phyloP scores from a whole-genome alignment of 371 early-diverging fungal species.

The Lichtheimia corymbifera region DNA sequence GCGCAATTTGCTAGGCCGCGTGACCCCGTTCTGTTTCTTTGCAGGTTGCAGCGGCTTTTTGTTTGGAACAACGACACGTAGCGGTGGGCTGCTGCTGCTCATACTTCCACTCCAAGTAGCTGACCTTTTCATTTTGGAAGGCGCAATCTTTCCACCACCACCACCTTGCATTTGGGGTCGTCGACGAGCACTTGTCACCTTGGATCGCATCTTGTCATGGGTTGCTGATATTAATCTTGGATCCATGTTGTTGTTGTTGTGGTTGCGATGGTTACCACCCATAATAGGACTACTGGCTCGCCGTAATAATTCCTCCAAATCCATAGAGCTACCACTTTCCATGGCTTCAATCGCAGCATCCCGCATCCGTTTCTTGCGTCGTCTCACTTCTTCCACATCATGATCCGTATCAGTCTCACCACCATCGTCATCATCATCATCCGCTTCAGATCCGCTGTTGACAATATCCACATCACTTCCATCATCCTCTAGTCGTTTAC shows the following conservation, averaged over 20 bases:
- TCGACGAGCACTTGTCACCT: constrained; percentile 12
- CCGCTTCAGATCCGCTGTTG: constrained; percentile 11
- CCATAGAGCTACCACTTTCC: constrained; percentile 27
- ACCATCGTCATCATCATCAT: constrained; percentile 14
- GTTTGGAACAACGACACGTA: constrained; percentile 15
- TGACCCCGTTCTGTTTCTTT: not conserved
- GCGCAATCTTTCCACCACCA: constrained; percentile 24
- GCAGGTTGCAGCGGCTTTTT: constrained; percentile 12
- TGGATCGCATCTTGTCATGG: not conserved
- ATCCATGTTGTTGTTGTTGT: not conserved
- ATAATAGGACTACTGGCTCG: constrained; percentile 32
- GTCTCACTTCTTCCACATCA: constrained; percentile 36
- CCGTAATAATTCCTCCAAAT: constrained; percentile 36
- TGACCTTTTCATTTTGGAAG: constrained; percentile 25
- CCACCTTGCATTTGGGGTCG: constrained; percentile 15
- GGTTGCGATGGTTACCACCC: constrained; percentile 1
- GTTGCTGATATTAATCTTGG: not conserved
- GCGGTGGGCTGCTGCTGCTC: not conserved
- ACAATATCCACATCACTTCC: constrained; percentile 30
- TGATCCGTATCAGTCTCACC: constrained; percentile 33
- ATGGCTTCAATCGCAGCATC: constrained; percentile 41
- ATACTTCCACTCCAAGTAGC: constrained; percentile 33
- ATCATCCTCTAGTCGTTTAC: constrained; percentile 13
- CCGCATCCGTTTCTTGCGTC: constrained; percentile 31
- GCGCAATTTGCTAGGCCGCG: constrained; percentile 10